A percentile compares a stretch with the other conserved stretches of the same genome.
Evolutionary conservation across 805 yeast species (phyloP).

Genomic region (Wickerhamomyces bisporus): DNA sequence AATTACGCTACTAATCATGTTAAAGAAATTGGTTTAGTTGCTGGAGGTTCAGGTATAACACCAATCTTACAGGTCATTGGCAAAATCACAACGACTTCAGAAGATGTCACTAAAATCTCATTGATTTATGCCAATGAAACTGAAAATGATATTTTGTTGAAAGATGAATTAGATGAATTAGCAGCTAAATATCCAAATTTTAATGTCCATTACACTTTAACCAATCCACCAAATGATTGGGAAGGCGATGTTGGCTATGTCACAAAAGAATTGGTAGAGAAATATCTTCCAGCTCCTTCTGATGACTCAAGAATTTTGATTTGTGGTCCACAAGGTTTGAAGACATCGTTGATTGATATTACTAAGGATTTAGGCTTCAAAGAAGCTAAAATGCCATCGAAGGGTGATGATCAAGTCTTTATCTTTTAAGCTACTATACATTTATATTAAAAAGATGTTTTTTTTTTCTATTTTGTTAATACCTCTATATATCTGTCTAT

Average conservation of each 20-base stretch:
- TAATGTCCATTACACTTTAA: conserved; percentile 53
- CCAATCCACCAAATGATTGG: conserved; percentile 49
- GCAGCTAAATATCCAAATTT: conserved; percentile 58
- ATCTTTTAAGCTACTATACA: conserved; percentile 38
- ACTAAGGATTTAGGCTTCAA: conserved; percentile 59
- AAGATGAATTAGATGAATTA: conserved; percentile 67
- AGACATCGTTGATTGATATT: conserved; percentile 41
- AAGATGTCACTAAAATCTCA: conserved; percentile 55
- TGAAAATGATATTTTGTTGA: conserved; percentile 69
- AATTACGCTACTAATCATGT: conserved; percentile 55
- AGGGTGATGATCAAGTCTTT: conserved; percentile 52
- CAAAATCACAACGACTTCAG: conserved; percentile 62
- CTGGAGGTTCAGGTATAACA: conserved; percentile 88
- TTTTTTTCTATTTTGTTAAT: no score
- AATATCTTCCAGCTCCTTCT: conserved; percentile 47
- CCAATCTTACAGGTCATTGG: conserved; percentile 82
- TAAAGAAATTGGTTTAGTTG: conserved; percentile 60
- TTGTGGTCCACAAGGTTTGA: conserved; percentile 76
- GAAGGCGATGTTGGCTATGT: conserved; percentile 54
- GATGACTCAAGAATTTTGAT: conserved; percentile 53
- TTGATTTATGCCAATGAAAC: conserved; percentile 72
- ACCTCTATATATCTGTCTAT: background rate
- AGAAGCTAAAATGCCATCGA: conserved; percentile 38
- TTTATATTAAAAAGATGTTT: background rate
- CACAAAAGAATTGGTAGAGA: conserved; percentile 49